Evolutionary conservation across 192 early-diverging fungal genomes (phyloP), one percentile per base, ranked within the genome.

Genomic region (Coemansia guatemalensis): DNA sequence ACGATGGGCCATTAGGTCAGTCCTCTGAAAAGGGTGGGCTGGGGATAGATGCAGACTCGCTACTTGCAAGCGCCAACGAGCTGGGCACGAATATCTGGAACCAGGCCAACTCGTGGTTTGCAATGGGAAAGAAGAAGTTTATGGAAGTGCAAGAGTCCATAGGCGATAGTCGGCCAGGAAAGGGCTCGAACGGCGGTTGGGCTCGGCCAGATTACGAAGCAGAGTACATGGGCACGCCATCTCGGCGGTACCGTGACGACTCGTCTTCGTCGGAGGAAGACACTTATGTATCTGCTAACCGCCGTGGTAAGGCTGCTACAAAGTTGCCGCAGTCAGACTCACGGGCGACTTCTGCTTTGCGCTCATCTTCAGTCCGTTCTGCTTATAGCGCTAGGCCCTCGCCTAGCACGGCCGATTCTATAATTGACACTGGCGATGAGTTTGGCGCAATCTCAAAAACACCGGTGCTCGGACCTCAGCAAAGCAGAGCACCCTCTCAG

Each of bases 41-140:
- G 51, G 69, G 58, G 3, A 30, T 23, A 7, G 62, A 66, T 23
- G 44, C 79, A 0, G 79, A 82, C 49, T 57, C 67, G 55, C 57
- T 83, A 22, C 32, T 83, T 14, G 68, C 82, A 14, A 65, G 69
- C 0, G 82, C 82, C 2, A 83, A 79, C 51, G 82, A 81, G 58
- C 32, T 83, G 18, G 78, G 82, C 1, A 60, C 68, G 4, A 69
- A 26, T 23, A 66, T 83, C 56, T 74, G 74, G 69, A 74, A 78
- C 58, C 78, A 83, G 67, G 82, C 82, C 21, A 77, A 74, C 44
- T 74, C 82, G 58, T 74, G 73, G 74, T 75, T 83, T 63, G 64
- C 73, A 20, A 75, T 74, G 33, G 82, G 82, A 52, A 83, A 83
- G 49, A 71, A 82, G 62, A 82, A 82, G 53, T 60, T 82, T 27